A percentile compares a stretch with the other conserved stretches of the same genome.
Evolutionary conservation across 306 rosid species (phyloP).

Genomic region (Acacia acuminata): DNA sequence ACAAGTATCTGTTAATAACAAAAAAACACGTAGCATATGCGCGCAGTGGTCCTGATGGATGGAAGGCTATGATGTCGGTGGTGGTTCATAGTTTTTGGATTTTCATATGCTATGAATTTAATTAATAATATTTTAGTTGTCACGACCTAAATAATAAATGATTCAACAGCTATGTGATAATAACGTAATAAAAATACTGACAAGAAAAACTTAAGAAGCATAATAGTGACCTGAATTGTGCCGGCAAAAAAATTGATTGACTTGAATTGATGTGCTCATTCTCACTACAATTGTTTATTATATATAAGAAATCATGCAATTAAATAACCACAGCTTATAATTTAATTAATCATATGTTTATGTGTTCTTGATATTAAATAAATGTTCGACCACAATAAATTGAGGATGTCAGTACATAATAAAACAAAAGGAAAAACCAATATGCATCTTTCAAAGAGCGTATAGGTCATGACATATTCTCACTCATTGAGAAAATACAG

Average conservation of each 20-base stretch:
- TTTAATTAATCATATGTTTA: not conserved
- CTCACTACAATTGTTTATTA: not conserved
- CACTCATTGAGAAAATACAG: not conserved
- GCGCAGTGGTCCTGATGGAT: no score
- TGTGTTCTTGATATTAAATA: not conserved
- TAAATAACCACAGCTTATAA: not conserved
- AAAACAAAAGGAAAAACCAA: not conserved
- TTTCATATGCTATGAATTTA: not conserved
- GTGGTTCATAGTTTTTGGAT: not conserved
- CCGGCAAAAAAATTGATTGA: not conserved
- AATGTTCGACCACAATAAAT: not conserved
- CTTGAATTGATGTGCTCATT: not conserved
- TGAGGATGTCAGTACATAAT: not conserved
- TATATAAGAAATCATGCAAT: not conserved
- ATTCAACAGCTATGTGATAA: not conserved
- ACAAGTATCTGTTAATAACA: no score
- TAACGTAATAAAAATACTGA: not conserved
- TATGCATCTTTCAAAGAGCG: not conserved
- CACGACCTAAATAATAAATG: not conserved
- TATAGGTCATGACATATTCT: not conserved
- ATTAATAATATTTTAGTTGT: not conserved
- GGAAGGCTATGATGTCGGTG: not conserved
- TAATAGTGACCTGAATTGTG: not conserved
- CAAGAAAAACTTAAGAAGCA: no score
- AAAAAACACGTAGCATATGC: no score